Evolutionary conservation across 2,329 filamentous ascomycete species (phyloP).

Genomic region (Trichophyton simii): DNA sequence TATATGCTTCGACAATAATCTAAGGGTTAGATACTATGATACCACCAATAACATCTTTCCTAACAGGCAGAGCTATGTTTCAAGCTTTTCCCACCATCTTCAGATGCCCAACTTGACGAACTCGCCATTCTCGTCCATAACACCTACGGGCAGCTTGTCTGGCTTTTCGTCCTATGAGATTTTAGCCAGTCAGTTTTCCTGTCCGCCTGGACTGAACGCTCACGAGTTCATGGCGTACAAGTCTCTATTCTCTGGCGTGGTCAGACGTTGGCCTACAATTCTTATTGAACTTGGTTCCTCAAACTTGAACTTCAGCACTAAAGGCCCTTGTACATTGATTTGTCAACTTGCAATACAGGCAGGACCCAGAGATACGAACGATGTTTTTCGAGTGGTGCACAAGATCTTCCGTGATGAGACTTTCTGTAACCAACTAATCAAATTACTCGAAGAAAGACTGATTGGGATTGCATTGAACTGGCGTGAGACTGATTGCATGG

Average conservation of each 20-base stretch:
- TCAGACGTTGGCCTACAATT: constrained; percentile 38
- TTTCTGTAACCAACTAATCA: constrained; percentile 40
- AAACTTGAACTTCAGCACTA: constrained; percentile 48
- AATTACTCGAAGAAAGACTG: constrained; percentile 39
- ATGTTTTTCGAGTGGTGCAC: constrained; percentile 38
- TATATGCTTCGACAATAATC: constrained; percentile 37
- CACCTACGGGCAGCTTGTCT: constrained; percentile 21
- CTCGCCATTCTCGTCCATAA: constrained; percentile 26
- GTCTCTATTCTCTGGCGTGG: constrained; percentile 32
- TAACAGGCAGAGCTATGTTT: constrained; percentile 15
- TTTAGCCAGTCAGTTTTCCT: constrained; percentile 35
- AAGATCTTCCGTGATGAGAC: constrained; percentile 35
- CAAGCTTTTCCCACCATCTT: constrained; percentile 38
- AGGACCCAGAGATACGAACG: constrained; percentile 35
- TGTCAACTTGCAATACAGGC: constrained; percentile 42
- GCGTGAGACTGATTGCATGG: constrained; percentile 48
- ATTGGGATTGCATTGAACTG: constrained; percentile 42
- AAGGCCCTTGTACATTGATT: constrained; percentile 40
- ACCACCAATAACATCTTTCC: constrained; percentile 28
- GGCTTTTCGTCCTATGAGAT: constrained; percentile 41
- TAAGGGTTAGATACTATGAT: constrained; percentile 41
- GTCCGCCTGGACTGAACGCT: constrained; percentile 34
- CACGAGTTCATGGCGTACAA: constrained; percentile 41
- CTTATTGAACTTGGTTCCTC: constrained; percentile 40
- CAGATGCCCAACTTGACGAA: constrained; percentile 24